Evolutionary conservation across 2,329 filamentous ascomycete genomes (phyloP), one percentile per base, ranked within the genome.

Genomic region (Eurotiales sp.): DNA sequence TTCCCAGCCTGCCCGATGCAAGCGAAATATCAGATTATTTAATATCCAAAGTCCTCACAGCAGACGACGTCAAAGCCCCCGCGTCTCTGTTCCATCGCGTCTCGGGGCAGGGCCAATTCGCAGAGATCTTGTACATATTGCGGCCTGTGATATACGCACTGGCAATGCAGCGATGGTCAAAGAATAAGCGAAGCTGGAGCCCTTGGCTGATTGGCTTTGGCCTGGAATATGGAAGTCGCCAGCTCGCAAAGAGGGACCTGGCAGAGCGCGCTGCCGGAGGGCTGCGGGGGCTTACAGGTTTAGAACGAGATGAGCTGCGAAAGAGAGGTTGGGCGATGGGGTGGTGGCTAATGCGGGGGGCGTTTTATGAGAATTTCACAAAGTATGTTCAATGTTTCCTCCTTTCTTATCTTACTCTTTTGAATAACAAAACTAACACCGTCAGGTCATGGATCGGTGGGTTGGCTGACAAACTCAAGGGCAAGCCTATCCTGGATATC

Each of bases 271-370:
- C 84, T 29, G 80, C 90, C 11, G 83, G 86, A 40, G 85, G 89
- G 25, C 75, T 93, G 55, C 81, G 88, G 45, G 90, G 82, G 1
- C 64, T 93, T 27, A 96, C 92, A 21, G 83, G 87, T 8, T 77
- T 99, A 15, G 93, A 99, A 72, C 83, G 85, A 51, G 92, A 96
- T 59, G 92, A 97, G 74, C 83, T 95, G 78, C 84, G 79, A 65
- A 90, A 89, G 71, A 80, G 93, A 56, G 90, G 88, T 34, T 95
- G 90, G 90, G 85, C 84, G 2, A 86, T 96, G 77, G 87, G 85
- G 17, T 97, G 93, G 92, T 99, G 93, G 93, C 74, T 81, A 22
- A 93, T 99, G 89, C 83, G 92, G 54, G 92, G 93, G n/a, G 90
- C 91, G 2, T 95, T 95, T 61, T 99, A 99, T 71, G 89, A 97